A percentile compares a stretch with the other conserved stretches of the same genome.
Conservation (phyloP, 306 rosid genomes). For the Casuarina cunninghamiana region DNA sequence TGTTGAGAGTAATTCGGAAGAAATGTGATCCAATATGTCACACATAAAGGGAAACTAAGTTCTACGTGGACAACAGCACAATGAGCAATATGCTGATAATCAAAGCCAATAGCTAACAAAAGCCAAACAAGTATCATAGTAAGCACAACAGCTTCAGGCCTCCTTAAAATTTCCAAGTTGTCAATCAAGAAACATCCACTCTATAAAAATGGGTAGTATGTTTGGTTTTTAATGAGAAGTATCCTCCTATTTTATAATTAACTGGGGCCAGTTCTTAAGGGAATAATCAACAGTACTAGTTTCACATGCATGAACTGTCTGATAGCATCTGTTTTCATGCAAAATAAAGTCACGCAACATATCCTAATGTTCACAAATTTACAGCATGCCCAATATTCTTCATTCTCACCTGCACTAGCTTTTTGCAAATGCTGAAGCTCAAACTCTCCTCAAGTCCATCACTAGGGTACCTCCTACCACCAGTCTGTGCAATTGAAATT, state of each 20-base stretch:
- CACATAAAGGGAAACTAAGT: neutral
- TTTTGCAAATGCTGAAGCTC: conserved; percentile 93
- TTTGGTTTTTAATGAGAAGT: neutral
- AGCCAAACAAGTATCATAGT: neutral
- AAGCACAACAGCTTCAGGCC: neutral
- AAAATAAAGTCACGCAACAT: neutral
- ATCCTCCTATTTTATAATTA: conserved; percentile 5
- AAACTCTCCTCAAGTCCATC: conserved; percentile 71
- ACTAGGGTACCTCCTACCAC: conserved; percentile 50
- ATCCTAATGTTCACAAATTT: neutral
- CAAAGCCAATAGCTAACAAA: neutral
- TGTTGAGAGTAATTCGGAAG: neutral
- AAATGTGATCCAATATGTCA: neutral
- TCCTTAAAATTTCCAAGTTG: neutral
- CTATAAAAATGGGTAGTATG: neutral
- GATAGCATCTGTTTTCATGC: neutral
- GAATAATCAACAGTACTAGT: neutral
- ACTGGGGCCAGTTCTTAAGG: neutral
- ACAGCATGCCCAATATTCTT: conserved; percentile 7
- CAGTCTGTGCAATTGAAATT: conserved; percentile 35
- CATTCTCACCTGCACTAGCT: conserved; percentile 83
- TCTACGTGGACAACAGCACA: neutral
- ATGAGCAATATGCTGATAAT: neutral
- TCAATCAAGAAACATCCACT: neutral
- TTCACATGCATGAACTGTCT: neutral